phyloP scores from a whole-genome alignment of 805 yeast genomes.

The Candida orba region DNA sequence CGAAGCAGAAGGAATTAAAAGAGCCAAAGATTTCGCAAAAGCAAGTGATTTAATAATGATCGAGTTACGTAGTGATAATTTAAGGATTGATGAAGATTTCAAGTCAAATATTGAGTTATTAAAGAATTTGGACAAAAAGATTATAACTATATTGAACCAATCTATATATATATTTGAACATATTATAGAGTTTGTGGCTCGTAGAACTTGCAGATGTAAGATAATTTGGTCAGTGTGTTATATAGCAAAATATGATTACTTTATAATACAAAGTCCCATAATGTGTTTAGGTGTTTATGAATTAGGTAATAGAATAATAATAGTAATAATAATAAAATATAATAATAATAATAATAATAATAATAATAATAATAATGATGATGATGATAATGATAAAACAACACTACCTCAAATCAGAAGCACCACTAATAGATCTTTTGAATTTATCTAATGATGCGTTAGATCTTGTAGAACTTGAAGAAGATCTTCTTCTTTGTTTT shows the following conservation, averaged over 20 bases:
- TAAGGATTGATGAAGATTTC: slow-evolving; percentile 32
- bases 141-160: slow-evolving; percentile 49
- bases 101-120: slow-evolving; percentile 13
- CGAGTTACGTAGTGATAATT: slow-evolving; percentile 46
- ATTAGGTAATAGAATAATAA: too few species aligned
- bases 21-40: slow-evolving; percentile 58
- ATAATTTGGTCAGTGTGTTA: too few species aligned
- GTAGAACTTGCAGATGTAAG: too few species aligned
- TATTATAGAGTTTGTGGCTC: too few species aligned
- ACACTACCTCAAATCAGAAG: slow-evolving; percentile 23
- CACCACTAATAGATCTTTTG: slow-evolving; percentile 35
- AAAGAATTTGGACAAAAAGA: slow-evolving; percentile 18
- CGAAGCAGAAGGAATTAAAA: slow-evolving; percentile 75
- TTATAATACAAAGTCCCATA: too few species aligned
- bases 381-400: too few species aligned
- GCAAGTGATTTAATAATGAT: slow-evolving; percentile 65
- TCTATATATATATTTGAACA: too few species aligned
- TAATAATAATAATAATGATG: too few species aligned
- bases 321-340: background rate
- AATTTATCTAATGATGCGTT: slow-evolving; percentile 31
- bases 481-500: slow-evolving; percentile 69
- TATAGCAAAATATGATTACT: too few species aligned
- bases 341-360: background rate
- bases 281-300: too few species aligned
- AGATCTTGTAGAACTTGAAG: slow-evolving; percentile 27